Evolutionary conservation across 192 early-diverging fungal genomes (phyloP).

Genomic region (Rhizophagus clarus): DNA sequence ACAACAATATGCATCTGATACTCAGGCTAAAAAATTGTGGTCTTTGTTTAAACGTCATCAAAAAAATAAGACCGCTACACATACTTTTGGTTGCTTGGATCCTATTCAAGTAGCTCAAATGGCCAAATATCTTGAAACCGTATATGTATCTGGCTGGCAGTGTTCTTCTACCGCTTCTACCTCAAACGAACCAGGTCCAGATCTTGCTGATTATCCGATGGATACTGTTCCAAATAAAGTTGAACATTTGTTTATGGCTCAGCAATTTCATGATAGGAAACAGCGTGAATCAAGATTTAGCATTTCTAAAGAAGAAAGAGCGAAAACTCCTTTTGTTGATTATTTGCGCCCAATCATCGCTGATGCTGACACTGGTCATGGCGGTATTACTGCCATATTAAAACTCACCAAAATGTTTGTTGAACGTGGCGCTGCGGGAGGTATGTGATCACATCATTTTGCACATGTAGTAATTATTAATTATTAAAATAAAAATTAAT

Average conservation of each 20-base stretch:
- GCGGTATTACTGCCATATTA: constrained; percentile 86
- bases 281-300: constrained; percentile 89
- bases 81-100: constrained; percentile 95
- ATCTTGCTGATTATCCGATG: constrained; percentile 99
- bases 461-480: not conserved
- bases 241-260: constrained; percentile 95
- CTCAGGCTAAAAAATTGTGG: constrained; percentile 94
- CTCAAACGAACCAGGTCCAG: constrained; percentile 55
- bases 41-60: constrained; percentile 76
- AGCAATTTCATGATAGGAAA: constrained; percentile 96
- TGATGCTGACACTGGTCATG: constrained; percentile 98
- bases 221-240: constrained; percentile 98
- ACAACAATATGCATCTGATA: constrained; percentile 77
- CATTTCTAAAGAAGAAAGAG: constrained; percentile 65
- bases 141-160: constrained; percentile 92
- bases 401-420: constrained; percentile 32
- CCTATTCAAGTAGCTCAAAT: constrained; percentile 95
- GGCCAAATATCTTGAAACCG: constrained; percentile 80
- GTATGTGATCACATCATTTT: constrained; percentile 12
- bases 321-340: constrained; percentile 75
- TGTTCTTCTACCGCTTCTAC: constrained; percentile 82
- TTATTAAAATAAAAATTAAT: not conserved
- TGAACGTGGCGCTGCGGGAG: constrained; percentile 32
- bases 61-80: constrained; percentile 74
- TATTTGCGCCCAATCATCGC: constrained; percentile 95